Percentiles rank a stretch among this genome's conserved stretches.
Conservation (phyloP, 805 yeast species). For the Maudiozyma serrabonitensis region DNA sequence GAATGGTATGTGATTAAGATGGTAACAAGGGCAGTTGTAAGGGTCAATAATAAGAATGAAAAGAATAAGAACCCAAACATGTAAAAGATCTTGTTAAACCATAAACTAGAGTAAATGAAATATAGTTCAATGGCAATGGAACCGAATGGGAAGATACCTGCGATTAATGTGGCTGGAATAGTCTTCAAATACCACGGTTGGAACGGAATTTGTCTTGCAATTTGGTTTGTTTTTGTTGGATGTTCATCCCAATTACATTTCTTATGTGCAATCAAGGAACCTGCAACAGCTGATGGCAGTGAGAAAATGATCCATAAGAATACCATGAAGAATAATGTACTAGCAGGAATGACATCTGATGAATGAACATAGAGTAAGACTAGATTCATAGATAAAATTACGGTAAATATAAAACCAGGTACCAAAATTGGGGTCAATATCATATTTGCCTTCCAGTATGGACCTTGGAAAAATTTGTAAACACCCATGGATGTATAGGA, state of each 20-base stretch:
- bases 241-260: slow-evolving; percentile 40
- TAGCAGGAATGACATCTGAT: slow-evolving; percentile 91
- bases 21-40: slow-evolving; percentile 75
- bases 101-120: slow-evolving; percentile 79
- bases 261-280: slow-evolving; percentile 73
- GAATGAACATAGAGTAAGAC: slow-evolving; percentile 69
- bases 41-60: slow-evolving; percentile 72
- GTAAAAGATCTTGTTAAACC: slow-evolving; percentile 90
- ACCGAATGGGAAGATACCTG: slow-evolving; percentile 92
- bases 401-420: slow-evolving; percentile 64
- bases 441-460: slow-evolving; percentile 81
- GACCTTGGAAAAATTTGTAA: slow-evolving; percentile 87
- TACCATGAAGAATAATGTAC: slow-evolving; percentile 75
- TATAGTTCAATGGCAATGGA: slow-evolving; percentile 92
- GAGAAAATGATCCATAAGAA: slow-evolving; percentile 79
- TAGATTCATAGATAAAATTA: slow-evolving; percentile 67
- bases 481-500: slow-evolving; percentile 80
- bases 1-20: slow-evolving; percentile 73
- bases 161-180: slow-evolving; percentile 54
- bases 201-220: slow-evolving; percentile 89
- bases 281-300: slow-evolving; percentile 72
- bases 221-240: slow-evolving; percentile 90
- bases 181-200: slow-evolving; percentile 79
- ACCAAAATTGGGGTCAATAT: slow-evolving; percentile 72
- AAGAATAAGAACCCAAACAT: slow-evolving; percentile 96